Evolutionary conservation across 2,329 filamentous ascomycete genomes (phyloP), one percentile per base, ranked within the genome.

Genomic region (Fusarium neocosmosporiellum): DNA sequence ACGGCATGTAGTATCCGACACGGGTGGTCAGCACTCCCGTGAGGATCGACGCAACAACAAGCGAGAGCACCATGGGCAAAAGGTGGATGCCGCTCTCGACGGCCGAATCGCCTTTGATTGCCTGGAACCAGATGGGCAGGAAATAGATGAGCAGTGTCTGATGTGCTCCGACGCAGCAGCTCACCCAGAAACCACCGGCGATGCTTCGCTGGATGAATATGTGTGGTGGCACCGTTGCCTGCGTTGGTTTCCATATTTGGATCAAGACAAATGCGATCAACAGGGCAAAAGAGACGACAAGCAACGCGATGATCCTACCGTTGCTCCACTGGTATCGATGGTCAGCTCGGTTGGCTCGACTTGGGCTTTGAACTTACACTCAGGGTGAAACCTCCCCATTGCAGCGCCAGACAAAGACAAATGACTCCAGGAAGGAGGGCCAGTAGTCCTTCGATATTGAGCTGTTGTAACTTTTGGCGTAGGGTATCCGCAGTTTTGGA

Each of bases 41-140:
- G 68, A 78, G 33, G 24, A 80, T 61, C 18, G 71, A 74, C 6
- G 71, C 73, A 50, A 80, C 41, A 33, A 81, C 76, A 20, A 78
- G 72, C n/a, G 78, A 72, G 6, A 81, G 69, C 11, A 80, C 72
- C 20, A 79, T 69, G 4, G 80, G 77, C 5, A 82, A 68, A 16
- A 77, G 69, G 37, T 76, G 73, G 53, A 80, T 77, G 24, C 80
- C 79, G 7, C 78, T 78, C 7, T 78, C 29, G 16, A 81, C 70
- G 22, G 80, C 77, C 5, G 77, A 70, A 27, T 72, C 66, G 33
- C 78, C 84, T 54, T 83, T 78, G 61, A 86, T 83, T 13, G 83
- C 83, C 70, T 87, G 86, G 77, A 87, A 88, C 84, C 86, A 88
- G 66, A 88, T 81, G 16, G 86, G 85, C 7, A 88, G 78, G 75